Base-by-base conservation (phyloP, 164 flowering plant species). In the Macadamia integrifolia region DNA sequence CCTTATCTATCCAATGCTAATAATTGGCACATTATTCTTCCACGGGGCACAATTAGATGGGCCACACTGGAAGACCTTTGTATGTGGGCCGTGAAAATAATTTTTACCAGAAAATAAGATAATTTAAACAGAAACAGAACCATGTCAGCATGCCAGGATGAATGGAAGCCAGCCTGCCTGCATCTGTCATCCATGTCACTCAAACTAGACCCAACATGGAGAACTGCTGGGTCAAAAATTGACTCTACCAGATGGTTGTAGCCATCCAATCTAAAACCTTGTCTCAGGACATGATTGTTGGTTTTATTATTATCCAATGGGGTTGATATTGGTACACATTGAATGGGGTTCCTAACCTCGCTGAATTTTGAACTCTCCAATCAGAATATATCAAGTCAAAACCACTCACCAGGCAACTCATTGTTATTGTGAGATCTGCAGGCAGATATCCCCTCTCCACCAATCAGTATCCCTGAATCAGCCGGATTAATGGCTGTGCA, bases 401-500 rank as follows among this genome's bases (percentile, higher is more conserved):
- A 74, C 31, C 23, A 72, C 83, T 83, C 68, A 87, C 90, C 95
- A 44, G 79, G 77, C 13, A 80, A 43, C 55, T 81, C 85, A 44
- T 74, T 60, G 6, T 69, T 80, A 77, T 66, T 62, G 1, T 79
- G 82, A 48, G 86, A 81, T 72, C 72, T 79, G 67, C 72, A 71
- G 13, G 78, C 56, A 15, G 82, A 78, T 60, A 75, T 61, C 72
- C 77, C 71, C 61, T 88, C 88, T 62, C 63, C 61, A 66, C 80
- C 88, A 42, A 86, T 60, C 60, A 91, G 69, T 73, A 91, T 87
- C 69, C 98, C 98, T 60, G 97, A 93, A 85, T 93, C 98, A 43
- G 98, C 86, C 71, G 98, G 98, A 82, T 93, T 90, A 78, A 93
- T 93, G 30, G 85, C 93, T 28, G 98, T 93, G 87, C 97, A 91